Conservation (phyloP, 805 yeast genomes). For the Kluyveromyces starmeri region DNA sequence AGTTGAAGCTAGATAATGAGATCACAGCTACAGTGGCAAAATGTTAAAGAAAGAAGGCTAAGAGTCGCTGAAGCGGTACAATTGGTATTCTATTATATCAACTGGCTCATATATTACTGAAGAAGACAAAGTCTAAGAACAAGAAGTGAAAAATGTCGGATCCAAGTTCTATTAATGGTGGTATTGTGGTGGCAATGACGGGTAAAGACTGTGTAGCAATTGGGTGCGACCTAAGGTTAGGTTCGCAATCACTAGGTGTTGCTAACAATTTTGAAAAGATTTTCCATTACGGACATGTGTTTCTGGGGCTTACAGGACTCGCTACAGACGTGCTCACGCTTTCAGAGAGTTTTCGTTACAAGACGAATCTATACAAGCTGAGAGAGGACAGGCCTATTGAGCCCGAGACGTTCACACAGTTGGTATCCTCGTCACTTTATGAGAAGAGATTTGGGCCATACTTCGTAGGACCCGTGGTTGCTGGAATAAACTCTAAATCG, state of each 20-base stretch:
- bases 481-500: constrained; percentile 81
- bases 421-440: constrained; percentile 83
- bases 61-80: too few relatives aligned
- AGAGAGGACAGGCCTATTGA: constrained; percentile 88
- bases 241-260: constrained; percentile 87
- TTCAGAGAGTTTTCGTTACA: constrained; percentile 69
- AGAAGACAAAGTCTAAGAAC: too few relatives aligned
- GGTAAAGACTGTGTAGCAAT: constrained; percentile 98
- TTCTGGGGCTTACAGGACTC: constrained; percentile 87
- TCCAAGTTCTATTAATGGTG: constrained; percentile 79
- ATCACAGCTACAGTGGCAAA: too few relatives aligned
- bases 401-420: constrained; percentile 87
- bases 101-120: too few relatives aligned
- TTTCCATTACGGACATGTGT: constrained; percentile 76
- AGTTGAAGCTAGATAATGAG: too few relatives aligned
- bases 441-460: constrained; percentile 93
- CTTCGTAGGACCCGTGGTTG: constrained; percentile 94
- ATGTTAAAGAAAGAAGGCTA: too few relatives aligned
- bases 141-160: constrained; percentile 72
- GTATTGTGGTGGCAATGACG: constrained; percentile 96
- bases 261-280: constrained; percentile 90
- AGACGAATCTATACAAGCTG: constrained; percentile 80
- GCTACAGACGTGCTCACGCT: constrained; percentile 91
- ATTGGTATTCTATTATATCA: too few relatives aligned
- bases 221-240: constrained; percentile 90